phyloP scores from a whole-genome alignment of 78 protist species.

The Dictyostelium capitatum region DNA sequence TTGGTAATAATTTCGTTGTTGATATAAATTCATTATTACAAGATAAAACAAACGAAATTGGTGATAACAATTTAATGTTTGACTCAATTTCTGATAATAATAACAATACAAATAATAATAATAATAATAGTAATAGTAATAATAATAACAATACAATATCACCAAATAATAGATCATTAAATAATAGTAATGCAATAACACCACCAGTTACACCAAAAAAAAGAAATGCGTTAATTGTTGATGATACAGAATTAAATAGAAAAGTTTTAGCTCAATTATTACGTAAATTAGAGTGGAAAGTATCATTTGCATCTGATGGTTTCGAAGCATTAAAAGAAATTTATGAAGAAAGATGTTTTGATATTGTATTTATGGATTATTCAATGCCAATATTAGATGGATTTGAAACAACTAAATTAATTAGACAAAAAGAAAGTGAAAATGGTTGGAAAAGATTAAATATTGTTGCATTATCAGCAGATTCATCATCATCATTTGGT shows the following conservation, averaged over 20 bases:
- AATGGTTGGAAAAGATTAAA: conserved; percentile 14
- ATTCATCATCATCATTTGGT: neutral
- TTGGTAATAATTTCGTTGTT: neutral
- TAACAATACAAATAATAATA: neutral
- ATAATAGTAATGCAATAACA: neutral
- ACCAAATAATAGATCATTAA: neutral
- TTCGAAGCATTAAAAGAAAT: conserved; percentile 34
- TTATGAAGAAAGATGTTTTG: conserved; percentile 4
- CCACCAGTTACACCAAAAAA: conserved; percentile 1
- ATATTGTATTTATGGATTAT: conserved; percentile 77
- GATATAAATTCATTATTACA: too few species aligned
- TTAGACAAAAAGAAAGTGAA: conserved; percentile 24
- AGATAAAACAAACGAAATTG: neutral
- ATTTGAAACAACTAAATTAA: conserved; percentile 30
- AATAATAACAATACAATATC: neutral
- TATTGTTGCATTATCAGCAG: conserved; percentile 62
- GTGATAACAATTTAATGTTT: neutral
- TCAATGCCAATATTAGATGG: conserved; percentile 55
- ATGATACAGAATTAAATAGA: conserved; percentile 59
- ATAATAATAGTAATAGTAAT: neutral
- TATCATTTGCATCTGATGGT: conserved; percentile 49
- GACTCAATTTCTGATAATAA: neutral
- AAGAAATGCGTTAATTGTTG: conserved; percentile 46
- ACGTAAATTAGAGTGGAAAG: conserved; percentile 28
- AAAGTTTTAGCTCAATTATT: conserved; percentile 52